Conservation (phyloP, 257 asterid species). For the Coffea canephora region DNA sequence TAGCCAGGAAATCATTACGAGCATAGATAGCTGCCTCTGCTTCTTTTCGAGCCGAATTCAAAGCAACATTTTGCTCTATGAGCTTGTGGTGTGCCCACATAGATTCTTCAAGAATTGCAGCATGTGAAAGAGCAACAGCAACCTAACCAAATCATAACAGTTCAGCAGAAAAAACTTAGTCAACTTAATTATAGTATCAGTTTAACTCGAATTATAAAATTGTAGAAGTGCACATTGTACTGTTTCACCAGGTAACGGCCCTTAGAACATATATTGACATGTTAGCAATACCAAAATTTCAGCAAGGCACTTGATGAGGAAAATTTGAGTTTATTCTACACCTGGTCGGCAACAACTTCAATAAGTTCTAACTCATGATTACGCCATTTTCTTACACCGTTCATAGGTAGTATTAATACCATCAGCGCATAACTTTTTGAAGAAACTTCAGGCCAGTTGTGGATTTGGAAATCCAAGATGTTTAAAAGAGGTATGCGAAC, state of each 20-base stretch:
- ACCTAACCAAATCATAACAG: slow-evolving; percentile 40
- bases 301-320: no score
- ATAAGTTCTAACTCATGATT: slow-evolving; percentile 77
- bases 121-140: slow-evolving; percentile 86
- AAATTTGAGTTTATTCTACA: no score
- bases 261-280: no score
- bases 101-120: slow-evolving; percentile 77
- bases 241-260: no score
- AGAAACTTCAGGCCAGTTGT: slow-evolving; percentile 58
- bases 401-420: slow-evolving; percentile 58
- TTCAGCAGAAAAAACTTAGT: no score
- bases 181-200: no score
- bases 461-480: slow-evolving; percentile 59
- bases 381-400: slow-evolving; percentile 67
- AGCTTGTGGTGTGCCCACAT: slow-evolving; percentile 22
- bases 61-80: no score
- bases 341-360: slow-evolving; percentile 48
- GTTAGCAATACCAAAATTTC: no score
- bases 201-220: background rate
- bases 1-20: slow-evolving; percentile 63
- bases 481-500: slow-evolving; percentile 72
- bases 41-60: slow-evolving; percentile 37
- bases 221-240: no score
- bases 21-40: slow-evolving; percentile 63
- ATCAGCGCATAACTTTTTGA: slow-evolving; percentile 64